A percentile compares a stretch with the other conserved stretches of the same genome.
These are phyloP conservation scores for Aspergillus ibericus DNA, from an alignment of 2,329 filamentous ascomycete species.

Conservation along the genomic window DNA sequence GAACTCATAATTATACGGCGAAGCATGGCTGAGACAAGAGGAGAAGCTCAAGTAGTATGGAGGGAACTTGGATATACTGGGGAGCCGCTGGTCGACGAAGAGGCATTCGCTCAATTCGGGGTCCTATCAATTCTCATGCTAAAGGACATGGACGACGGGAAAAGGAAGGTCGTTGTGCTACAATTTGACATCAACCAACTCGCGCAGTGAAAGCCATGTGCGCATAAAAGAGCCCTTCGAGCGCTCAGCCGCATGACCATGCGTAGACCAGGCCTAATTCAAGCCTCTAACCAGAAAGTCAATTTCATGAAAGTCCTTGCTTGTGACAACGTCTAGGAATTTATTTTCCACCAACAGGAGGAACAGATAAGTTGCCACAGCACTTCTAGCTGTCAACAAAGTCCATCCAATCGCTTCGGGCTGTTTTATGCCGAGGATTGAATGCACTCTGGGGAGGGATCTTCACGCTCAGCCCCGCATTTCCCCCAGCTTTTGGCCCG, in stretches of 20 bases:
- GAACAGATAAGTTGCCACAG: background rate
- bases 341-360: constrained; percentile 1
- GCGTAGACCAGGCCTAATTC: background rate
- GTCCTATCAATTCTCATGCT: background rate
- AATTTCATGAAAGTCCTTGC: background rate
- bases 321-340: background rate
- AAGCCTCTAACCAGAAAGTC: background rate
- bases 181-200: background rate
- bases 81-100: constrained; percentile 1
- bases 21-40: background rate
- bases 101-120: background rate
- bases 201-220: background rate
- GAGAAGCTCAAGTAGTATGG: background rate
- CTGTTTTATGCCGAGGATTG: background rate
- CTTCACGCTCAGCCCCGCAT: background rate
- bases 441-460: background rate
- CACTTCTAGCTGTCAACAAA: background rate
- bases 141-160: background rate
- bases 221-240: background rate
- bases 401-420: background rate
- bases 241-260: background rate
- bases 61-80: background rate
- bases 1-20: background rate
- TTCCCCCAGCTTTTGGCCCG: background rate
- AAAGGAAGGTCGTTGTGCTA: background rate